Conservation (phyloP, 371 early-diverging fungal species). For the Mortierella sp. region DNA sequence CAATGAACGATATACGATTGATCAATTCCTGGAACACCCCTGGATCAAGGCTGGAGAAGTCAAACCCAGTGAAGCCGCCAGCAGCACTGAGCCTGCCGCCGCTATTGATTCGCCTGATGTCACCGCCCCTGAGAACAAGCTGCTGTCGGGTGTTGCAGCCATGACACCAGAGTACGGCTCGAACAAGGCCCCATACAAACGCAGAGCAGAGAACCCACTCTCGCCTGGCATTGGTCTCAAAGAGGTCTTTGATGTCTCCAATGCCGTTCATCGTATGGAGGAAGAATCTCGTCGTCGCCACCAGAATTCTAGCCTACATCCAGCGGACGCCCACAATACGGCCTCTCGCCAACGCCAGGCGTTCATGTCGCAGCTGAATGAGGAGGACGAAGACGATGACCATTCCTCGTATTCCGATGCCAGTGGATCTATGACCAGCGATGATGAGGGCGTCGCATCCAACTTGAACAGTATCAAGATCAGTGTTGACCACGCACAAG, state of each 20-base stretch:
- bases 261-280: conserved; percentile 70
- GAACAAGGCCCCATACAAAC: conserved; percentile 42
- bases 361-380: conserved; percentile 46
- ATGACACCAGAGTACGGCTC: conserved; percentile 36
- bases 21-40: conserved; percentile 85
- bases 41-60: conserved; percentile 71
- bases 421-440: conserved; percentile 24
- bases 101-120: conserved; percentile 28
- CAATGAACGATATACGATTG: conserved; percentile 82
- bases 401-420: conserved; percentile 17
- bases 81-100: conserved; percentile 35
- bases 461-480: conserved; percentile 26
- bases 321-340: conserved; percentile 40
- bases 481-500: conserved; percentile 19
- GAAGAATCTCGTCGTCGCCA: conserved; percentile 65
- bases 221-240: conserved; percentile 67
- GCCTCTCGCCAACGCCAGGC: conserved; percentile 41
- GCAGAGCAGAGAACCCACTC: conserved; percentile 50
- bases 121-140: conserved; percentile 28
- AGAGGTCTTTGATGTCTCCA: conserved; percentile 68
- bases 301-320: conserved; percentile 27
- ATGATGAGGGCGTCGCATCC: conserved; percentile 26
- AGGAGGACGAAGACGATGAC: conserved; percentile 45
- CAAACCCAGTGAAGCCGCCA: conserved; percentile 10
- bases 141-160: conserved; percentile 18